These are phyloP conservation scores for Citrullus mucosospermus DNA, from an alignment of 306 rosid species.

Conservation along the genomic window DNA sequence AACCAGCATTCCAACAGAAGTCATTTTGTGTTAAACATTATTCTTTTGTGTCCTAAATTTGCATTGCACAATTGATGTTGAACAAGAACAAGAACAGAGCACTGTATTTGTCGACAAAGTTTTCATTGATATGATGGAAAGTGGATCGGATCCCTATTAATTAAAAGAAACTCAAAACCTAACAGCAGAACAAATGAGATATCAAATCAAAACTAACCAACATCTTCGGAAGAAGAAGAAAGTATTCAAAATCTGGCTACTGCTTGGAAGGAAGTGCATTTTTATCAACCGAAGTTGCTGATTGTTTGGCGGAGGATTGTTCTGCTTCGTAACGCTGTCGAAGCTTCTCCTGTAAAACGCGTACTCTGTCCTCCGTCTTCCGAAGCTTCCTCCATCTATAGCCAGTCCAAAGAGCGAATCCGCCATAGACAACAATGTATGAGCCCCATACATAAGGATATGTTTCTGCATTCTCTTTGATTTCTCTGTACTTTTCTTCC, in stretches of 20 bases:
- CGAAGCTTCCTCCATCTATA: slow-evolving; percentile 84
- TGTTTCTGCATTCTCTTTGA: slow-evolving; percentile 56
- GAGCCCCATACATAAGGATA: slow-evolving; percentile 89
- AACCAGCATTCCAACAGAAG: background rate
- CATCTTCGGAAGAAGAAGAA: background rate
- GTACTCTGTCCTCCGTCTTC: slow-evolving; percentile 58
- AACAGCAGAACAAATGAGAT: background rate
- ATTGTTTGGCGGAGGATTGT: slow-evolving; percentile 31
- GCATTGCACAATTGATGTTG: background rate
- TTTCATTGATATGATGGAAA: background rate
- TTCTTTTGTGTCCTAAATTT: background rate
- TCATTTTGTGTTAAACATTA: background rate
- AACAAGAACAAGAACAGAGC: background rate
- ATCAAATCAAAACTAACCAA: background rate
- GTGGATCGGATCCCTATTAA: too few species aligned
- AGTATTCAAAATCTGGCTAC: slow-evolving; percentile 4
- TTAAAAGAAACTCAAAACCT: background rate
- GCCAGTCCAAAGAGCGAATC: slow-evolving; percentile 46
- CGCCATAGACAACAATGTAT: slow-evolving; percentile 69
- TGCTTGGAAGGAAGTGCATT: slow-evolving; percentile 17
- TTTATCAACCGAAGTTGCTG: slow-evolving; percentile 31
- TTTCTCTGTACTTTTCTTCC: slow-evolving; percentile 36
- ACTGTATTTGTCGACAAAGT: background rate
- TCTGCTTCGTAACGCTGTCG: slow-evolving; percentile 46
- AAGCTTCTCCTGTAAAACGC: slow-evolving; percentile 42